Evolutionary conservation across 192 early-diverging fungal species (phyloP).

Genomic region (Phycomyces blakesleeanus): DNA sequence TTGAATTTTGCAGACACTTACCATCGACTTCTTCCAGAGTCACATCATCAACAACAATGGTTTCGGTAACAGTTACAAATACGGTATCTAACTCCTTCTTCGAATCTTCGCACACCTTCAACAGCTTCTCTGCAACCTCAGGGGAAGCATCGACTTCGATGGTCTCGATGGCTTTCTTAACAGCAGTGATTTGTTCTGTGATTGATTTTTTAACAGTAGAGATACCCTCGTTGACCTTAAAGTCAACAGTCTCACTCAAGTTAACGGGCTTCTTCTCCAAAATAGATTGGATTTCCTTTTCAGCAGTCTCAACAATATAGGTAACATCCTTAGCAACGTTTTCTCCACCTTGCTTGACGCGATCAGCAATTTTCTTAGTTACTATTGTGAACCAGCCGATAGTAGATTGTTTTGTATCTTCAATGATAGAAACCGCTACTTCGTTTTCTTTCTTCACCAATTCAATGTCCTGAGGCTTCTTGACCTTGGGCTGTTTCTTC

Average conservation of each 20-base stretch:
- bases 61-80: neutral
- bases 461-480: neutral
- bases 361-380: neutral
- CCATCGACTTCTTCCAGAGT: neutral
- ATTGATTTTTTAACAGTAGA: neutral
- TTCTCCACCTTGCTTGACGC: neutral
- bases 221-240: neutral
- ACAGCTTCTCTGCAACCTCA: neutral
- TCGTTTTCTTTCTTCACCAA: constrained; percentile 1
- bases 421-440: neutral
- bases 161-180: no score
- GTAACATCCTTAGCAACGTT: neutral
- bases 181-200: neutral
- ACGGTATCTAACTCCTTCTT: neutral
- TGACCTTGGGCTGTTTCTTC: neutral
- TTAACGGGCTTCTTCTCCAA: neutral
- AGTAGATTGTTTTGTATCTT: neutral
- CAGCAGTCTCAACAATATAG: neutral
- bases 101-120: neutral
- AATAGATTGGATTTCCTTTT: no score
- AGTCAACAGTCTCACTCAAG: neutral
- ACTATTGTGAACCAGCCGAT: neutral
- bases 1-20: no score
- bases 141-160: no score
- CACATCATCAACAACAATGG: neutral